phyloP scores from a whole-genome alignment of 1,284 basidiomycete genomes.

The Cystobasidium slooffiae region DNA sequence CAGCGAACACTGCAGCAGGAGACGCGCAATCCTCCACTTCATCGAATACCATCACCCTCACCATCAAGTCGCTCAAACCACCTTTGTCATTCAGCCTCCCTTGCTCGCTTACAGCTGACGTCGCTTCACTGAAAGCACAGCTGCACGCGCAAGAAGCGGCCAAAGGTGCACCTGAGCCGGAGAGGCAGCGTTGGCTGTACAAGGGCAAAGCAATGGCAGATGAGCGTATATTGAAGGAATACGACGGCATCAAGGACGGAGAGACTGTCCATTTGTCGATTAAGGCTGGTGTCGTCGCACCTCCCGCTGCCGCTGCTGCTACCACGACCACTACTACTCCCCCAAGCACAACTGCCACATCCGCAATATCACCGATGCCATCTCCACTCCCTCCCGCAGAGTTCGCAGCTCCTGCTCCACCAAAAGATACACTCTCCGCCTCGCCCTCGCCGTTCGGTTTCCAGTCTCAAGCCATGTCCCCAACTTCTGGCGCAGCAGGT shows the following conservation, averaged over 20 bases:
- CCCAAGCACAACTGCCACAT: conserved; percentile 26
- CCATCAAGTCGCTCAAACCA: conserved; percentile 87
- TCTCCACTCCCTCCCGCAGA: conserved; percentile 18
- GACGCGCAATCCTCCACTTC: background rate
- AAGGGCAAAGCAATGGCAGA: conserved; percentile 91
- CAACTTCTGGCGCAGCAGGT: conserved; percentile 23
- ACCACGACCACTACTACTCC: background rate
- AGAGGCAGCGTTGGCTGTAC: conserved; percentile 78
- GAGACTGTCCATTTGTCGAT: conserved; percentile 80
- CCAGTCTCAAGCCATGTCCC: conserved; percentile 33
- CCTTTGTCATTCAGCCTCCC: conserved; percentile 72
- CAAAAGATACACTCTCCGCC: conserved; percentile 31
- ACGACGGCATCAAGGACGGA: conserved; percentile 71
- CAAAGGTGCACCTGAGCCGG: conserved; percentile 67
- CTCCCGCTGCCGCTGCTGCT: background rate
- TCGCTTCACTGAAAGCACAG: conserved; percentile 74
- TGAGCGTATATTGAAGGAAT: conserved; percentile 82
- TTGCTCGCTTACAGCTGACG: conserved; percentile 74
- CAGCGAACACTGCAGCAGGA: background rate
- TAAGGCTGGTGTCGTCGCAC: conserved; percentile 63
- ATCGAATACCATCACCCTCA: conserved; percentile 65
- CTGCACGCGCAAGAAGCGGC: conserved; percentile 63
- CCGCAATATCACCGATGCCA: conserved; percentile 28
- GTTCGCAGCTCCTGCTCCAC: conserved; percentile 18
- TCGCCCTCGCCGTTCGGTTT: conserved; percentile 34